Conservation (phyloP, 1,139 yeast genomes). For the Yueomyces sp. region DNA sequence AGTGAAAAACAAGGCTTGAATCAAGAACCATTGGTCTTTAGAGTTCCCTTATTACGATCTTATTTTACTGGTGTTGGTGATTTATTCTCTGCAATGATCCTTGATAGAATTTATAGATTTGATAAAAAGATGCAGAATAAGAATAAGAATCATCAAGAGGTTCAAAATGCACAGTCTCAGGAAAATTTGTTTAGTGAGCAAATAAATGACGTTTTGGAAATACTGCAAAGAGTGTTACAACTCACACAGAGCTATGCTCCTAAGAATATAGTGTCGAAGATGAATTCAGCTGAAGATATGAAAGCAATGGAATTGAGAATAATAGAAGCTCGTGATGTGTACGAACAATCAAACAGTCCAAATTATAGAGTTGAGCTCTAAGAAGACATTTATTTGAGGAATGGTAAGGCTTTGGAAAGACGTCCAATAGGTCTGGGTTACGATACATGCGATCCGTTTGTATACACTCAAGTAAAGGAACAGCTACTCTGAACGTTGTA, state of each 20-base stretch:
- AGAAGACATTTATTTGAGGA: too few relatives aligned
- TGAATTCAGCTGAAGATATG: slow-evolving; percentile 20
- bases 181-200: slow-evolving; percentile 8
- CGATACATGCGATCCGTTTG: too few relatives aligned
- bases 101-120: slow-evolving; percentile 32
- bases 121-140: background rate
- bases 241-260: slow-evolving; percentile 15
- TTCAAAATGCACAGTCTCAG: slow-evolving; percentile 1
- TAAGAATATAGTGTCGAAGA: slow-evolving; percentile 10
- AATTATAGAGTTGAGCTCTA: background rate
- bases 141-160: background rate
- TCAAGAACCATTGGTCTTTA: slow-evolving; percentile 23
- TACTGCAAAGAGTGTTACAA: slow-evolving; percentile 20
- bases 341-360: slow-evolving; percentile 2
- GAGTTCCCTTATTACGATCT: slow-evolving; percentile 45
- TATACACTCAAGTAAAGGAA: too few relatives aligned
- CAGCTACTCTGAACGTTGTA: too few relatives aligned
- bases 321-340: slow-evolving; percentile 19
- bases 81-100: slow-evolving; percentile 46
- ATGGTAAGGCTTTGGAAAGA: too few relatives aligned
- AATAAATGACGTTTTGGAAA: slow-evolving; percentile 20
- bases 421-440: too few relatives aligned
- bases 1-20: slow-evolving; percentile 1
- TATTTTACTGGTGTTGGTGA: slow-evolving; percentile 71
- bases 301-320: slow-evolving; percentile 23